Percentiles rank a stretch among this genome's conserved stretches.
phyloP scores from a whole-genome alignment of 805 yeast species.

The Isabelozyma rhagii region DNA sequence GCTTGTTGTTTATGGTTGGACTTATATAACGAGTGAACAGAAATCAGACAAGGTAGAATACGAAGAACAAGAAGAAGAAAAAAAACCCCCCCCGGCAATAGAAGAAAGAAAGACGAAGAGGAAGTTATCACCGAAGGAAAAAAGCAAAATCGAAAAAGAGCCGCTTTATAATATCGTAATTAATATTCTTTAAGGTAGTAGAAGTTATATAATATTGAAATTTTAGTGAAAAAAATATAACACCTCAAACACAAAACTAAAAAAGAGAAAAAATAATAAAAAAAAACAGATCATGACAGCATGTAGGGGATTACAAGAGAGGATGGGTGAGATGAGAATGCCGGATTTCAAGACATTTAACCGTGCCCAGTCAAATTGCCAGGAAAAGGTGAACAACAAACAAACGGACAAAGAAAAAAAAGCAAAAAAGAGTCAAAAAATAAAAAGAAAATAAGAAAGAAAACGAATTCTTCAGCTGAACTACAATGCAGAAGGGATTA shows the following conservation, averaged over 20 bases:
- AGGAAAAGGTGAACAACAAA: neutral
- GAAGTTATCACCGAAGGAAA: neutral
- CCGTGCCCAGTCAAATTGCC: neutral
- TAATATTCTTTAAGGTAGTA: neutral
- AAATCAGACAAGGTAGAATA: neutral
- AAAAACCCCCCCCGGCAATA: neutral
- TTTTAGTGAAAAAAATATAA: neutral
- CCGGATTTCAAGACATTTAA: neutral
- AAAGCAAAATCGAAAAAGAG: neutral
- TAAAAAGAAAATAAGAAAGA: too few species aligned
- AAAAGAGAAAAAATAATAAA: too few species aligned
- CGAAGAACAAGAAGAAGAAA: neutral
- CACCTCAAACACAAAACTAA: neutral
- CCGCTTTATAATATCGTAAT: neutral
- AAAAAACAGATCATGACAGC: neutral
- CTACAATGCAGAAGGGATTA: neutral
- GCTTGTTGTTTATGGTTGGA: too few species aligned
- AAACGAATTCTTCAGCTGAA: too few species aligned
- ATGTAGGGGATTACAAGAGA: neutral
- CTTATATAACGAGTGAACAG: neutral
- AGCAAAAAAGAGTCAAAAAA: too few species aligned
- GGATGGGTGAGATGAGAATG: neutral
- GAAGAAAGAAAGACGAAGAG: neutral
- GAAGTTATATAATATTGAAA: neutral
- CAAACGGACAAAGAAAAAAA: neutral